phyloP scores from a whole-genome alignment of 108 stramenopile species.

The Cyclostephanos tholiformis region DNA sequence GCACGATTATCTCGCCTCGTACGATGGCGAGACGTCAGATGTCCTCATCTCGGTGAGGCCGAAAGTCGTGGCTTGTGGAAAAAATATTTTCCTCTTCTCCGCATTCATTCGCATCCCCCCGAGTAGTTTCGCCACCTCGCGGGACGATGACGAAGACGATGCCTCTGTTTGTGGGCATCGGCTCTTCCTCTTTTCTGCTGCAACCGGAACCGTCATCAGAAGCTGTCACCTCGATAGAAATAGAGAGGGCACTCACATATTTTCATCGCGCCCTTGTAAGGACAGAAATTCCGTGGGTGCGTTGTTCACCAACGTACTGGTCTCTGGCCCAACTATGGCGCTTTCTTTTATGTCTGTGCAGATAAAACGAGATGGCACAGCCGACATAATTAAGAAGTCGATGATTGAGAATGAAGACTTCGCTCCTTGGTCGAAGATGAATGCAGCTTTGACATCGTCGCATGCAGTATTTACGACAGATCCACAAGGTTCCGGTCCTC shows the following conservation, averaged over 20 bases:
- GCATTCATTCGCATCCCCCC: conserved; percentile 26
- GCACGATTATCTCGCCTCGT: conserved; percentile 26
- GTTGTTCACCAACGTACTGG: conserved; percentile 22
- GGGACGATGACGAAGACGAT: not conserved
- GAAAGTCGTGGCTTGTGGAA: conserved; percentile 35
- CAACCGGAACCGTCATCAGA: conserved; percentile 20
- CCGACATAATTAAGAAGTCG: conserved; percentile 12
- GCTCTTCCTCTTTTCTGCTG: conserved; percentile 27
- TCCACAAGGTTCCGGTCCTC: not conserved
- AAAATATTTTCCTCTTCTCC: conserved; percentile 26
- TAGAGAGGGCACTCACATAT: conserved; percentile 1
- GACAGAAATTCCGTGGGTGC: not conserved
- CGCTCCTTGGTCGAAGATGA: not conserved
- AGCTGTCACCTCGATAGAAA: not conserved
- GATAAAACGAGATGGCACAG: conserved; percentile 12
- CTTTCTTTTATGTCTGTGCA: conserved; percentile 4
- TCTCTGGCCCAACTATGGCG: not conserved
- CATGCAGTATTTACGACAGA: conserved; percentile 7
- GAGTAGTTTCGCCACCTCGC: not conserved
- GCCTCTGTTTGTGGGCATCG: conserved; percentile 1
- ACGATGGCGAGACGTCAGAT: conserved; percentile 24
- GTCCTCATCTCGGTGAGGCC: conserved; percentile 16
- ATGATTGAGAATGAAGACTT: conserved; percentile 11
- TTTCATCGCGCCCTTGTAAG: conserved; percentile 30
- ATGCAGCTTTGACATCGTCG: conserved; percentile 9